phyloP scores from a whole-genome alignment of 805 yeast genomes.

The Wickerhamiella vanderwaltii region DNA sequence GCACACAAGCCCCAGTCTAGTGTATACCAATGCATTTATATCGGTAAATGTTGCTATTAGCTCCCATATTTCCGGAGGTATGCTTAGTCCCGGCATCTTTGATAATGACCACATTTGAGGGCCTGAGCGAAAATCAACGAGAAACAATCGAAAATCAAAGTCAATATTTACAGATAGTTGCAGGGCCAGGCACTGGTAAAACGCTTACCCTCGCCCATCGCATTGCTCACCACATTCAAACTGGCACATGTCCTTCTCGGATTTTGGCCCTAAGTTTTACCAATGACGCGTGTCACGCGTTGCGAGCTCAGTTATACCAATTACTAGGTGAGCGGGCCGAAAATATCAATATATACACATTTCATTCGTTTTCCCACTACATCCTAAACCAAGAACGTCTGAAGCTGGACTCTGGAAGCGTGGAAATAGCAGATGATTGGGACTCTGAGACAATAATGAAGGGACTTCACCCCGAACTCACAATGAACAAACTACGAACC shows the following conservation, averaged over 20 bases:
- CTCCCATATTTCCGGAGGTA: neutral
- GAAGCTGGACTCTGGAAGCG: neutral
- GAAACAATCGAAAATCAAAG: conserved; percentile 35
- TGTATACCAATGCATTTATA: neutral
- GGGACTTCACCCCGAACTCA: conserved; percentile 23
- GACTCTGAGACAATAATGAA: conserved; percentile 42
- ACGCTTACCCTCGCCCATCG: conserved; percentile 73
- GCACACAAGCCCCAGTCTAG: neutral
- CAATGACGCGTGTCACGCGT: conserved; percentile 48
- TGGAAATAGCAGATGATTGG: conserved; percentile 35
- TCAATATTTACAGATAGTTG: conserved; percentile 40
- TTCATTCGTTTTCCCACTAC: conserved; percentile 68
- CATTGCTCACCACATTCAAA: conserved; percentile 54
- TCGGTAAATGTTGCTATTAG: neutral
- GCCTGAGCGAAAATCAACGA: conserved; percentile 34
- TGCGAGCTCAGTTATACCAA: neutral
- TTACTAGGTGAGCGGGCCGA: neutral
- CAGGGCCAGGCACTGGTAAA: conserved; percentile 66
- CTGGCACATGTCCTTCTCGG: conserved; percentile 43
- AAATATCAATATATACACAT: conserved; percentile 64
- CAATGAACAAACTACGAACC: neutral
- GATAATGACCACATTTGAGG: neutral
- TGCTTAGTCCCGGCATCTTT: neutral
- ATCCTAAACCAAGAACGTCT: conserved; percentile 28
- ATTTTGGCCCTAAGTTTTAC: conserved; percentile 87